A percentile compares a stretch with the other conserved stretches of the same genome.
Conservation (phyloP, 1,284 basidiomycete species). For the Pholiota adiposa region DNA sequence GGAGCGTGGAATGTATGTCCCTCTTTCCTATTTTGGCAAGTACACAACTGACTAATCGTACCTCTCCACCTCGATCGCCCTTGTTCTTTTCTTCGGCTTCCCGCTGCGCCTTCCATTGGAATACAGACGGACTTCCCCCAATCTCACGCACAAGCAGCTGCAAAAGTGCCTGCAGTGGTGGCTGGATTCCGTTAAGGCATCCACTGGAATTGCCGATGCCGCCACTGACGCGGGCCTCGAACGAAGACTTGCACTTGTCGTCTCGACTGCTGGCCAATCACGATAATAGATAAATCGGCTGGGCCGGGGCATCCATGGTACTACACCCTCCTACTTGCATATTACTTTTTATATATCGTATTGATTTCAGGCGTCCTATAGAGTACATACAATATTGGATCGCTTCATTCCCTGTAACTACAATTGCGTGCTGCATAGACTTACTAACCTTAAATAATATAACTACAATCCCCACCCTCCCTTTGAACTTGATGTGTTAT, state of each 20-base stretch:
- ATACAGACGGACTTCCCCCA: constrained; percentile 7
- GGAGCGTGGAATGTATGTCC: constrained; percentile 71
- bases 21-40: constrained; percentile 1
- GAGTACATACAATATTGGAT: background rate
- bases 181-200: constrained; percentile 49
- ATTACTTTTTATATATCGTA: no score
- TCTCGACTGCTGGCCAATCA: constrained; percentile 11
- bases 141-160: constrained; percentile 44
- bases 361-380: background rate
- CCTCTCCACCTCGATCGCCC: background rate
- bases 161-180: constrained; percentile 61
- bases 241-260: constrained; percentile 40
- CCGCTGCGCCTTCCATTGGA: no score
- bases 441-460: background rate
- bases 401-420: background rate
- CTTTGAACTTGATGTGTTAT: no score
- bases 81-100: no score
- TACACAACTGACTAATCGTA: background rate
- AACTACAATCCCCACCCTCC: no score
- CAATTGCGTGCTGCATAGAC: background rate
- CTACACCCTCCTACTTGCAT: no score
- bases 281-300: no score
- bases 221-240: constrained; percentile 39
- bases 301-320: no score
- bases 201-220: constrained; percentile 14